Evolutionary conservation across 768 basidiomycete species (phyloP).

Genomic region (Lenzites betulinus): DNA sequence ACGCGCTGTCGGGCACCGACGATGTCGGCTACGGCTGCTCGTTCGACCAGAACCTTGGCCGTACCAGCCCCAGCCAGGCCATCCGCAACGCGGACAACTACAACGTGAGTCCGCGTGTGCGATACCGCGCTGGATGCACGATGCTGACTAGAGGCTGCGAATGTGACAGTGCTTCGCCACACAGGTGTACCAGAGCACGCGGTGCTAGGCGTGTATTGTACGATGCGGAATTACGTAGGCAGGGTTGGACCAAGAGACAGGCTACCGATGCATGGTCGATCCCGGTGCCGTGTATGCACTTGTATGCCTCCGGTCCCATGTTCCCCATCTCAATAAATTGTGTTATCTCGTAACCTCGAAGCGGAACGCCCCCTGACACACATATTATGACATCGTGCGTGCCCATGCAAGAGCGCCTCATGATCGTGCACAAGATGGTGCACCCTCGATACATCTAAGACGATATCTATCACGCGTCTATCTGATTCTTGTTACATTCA

Average conservation of each 20-base stretch:
- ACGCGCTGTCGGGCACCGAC: constrained; percentile 41
- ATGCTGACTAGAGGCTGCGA: too few relatives aligned
- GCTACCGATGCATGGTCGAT: not conserved
- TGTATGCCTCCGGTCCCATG: too few relatives aligned
- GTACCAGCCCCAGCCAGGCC: constrained; percentile 20
- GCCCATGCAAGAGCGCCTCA: too few relatives aligned
- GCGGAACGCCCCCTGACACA: too few relatives aligned
- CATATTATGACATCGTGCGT: too few relatives aligned
- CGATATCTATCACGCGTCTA: too few relatives aligned
- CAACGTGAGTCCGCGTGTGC: constrained; percentile 42
- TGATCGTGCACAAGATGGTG: too few relatives aligned
- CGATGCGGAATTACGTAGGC: not conserved
- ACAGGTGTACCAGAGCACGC: constrained; percentile 45
- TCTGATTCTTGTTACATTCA: not conserved
- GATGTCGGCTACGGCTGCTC: constrained; percentile 34
- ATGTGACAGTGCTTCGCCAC: constrained; percentile 44
- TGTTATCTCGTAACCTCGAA: too few relatives aligned
- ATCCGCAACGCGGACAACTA: constrained; percentile 48
- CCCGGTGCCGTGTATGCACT: too few relatives aligned
- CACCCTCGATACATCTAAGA: too few relatives aligned
- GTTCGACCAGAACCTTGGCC: constrained; percentile 41
- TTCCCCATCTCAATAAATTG: too few relatives aligned
- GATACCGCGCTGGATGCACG: too few relatives aligned
- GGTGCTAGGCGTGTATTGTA: constrained; percentile 31
- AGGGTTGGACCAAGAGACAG: not conserved